Evolutionary conservation across 345 rosid species (phyloP), one percentile per base, ranked within the genome.

Genomic region (Diplotaxis tenuifolia): DNA sequence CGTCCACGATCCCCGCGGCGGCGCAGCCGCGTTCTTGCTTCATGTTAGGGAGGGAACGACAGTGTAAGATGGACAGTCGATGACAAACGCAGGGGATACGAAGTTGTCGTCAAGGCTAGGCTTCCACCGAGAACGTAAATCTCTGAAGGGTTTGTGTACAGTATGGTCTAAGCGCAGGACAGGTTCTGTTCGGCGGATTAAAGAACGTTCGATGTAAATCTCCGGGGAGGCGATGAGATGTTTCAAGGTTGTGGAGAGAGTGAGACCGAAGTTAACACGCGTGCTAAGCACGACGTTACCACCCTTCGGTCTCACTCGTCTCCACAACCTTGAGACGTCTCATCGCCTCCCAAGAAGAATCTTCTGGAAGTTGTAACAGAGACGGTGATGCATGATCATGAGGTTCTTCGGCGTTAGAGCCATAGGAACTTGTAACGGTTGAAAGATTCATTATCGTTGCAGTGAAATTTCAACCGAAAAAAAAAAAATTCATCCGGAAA

Each of bases 1-100:
- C 87, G 10, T 74, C 78, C 10, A 87, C 75, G 1, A 80, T 83
- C 0, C 91, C 96, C 0, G 89, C 55, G 7, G 76, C 63, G 5
- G 76, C 76, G 42, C 70, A 63, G 45, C 70, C 76, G 2, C 76
- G 76, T 28, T 69, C 29, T 18, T 64, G 70, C 56, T 18, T 72
- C 76, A 72, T 72, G 34, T 15, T 54, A 18, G 70, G 76, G 21
- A 72, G 70, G 4, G 14, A 14, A 0, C 70, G 62, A 54, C 45
- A 38, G 29, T 64, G 21, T 72, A 20, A 12, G 70, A 72, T 18
- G 70, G 56, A 38, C 63, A 63, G 5, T 54, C 22, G 18, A 73
- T 15, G 4, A 55, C 77, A 7, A 64, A 73, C 57, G 4, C 77
- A 42, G 34, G 55, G 27, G 71, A 27, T 14, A 73, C 71, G 23